phyloP scores from a whole-genome alignment of 495 filamentous ascomycete species.

The Neurospora tetraspora region DNA sequence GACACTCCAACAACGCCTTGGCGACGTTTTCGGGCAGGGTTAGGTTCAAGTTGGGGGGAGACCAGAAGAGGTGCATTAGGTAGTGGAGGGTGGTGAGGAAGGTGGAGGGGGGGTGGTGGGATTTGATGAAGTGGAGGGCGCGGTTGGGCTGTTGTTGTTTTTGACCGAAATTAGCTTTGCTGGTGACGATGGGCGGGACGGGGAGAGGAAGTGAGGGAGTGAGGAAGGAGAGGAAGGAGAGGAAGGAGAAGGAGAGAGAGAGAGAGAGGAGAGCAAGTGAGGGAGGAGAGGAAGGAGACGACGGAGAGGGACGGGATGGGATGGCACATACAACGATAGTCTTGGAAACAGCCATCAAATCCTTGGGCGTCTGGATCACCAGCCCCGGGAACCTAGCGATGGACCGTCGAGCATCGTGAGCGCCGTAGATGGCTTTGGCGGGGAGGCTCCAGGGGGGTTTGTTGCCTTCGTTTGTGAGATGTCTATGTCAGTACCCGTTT shows the following conservation, averaged over 20 bases:
- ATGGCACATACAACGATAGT: conserved; percentile 21
- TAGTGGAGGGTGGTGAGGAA: conserved; percentile 22
- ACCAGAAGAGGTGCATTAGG: conserved; percentile 32
- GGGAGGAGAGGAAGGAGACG: background rate
- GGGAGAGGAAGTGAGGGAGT: no score
- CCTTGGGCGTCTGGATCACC: conserved; percentile 26
- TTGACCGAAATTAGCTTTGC: background rate
- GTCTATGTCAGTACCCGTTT: no score
- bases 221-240: no score
- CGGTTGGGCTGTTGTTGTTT: conserved; percentile 45
- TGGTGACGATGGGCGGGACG: no score
- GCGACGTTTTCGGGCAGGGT: conserved; percentile 15
- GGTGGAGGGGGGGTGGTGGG: conserved; percentile 23
- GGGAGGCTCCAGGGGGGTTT: conserved; percentile 62
- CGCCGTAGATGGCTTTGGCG: conserved; percentile 50
- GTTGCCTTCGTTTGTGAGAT: conserved; percentile 37
- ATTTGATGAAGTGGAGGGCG: conserved; percentile 54
- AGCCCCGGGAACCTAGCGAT: conserved; percentile 41
- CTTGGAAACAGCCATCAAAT: conserved; percentile 26
- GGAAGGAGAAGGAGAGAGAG: no score
- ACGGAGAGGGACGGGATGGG: conserved; percentile 17
- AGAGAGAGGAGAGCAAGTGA: no score
- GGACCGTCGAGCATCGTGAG: conserved; percentile 46
- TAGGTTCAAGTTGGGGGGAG: conserved; percentile 24
- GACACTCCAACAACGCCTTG: conserved; percentile 15